Conservation (phyloP, 2,329 filamentous ascomycete species). For the Amphichorda felina region DNA sequence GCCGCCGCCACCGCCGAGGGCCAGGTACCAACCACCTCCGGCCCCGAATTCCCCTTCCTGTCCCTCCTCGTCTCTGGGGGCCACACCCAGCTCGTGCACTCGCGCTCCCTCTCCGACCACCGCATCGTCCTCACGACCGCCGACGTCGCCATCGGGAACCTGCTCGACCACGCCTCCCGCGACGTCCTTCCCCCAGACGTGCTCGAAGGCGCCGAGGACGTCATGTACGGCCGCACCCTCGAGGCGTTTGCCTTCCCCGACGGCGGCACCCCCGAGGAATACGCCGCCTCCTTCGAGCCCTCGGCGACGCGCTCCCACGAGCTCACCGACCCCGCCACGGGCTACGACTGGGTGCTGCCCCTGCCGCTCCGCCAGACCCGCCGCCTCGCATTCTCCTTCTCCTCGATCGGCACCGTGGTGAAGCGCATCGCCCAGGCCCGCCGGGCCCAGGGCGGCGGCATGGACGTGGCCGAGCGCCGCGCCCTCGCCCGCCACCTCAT, state of each 20-base stretch:
- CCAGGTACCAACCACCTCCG: neutral
- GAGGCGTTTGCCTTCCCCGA: slow-evolving; percentile 66
- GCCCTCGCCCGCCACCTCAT: slow-evolving; percentile 63
- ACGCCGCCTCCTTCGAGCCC: slow-evolving; percentile 37
- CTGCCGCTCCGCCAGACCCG: slow-evolving; percentile 51
- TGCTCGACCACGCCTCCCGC: slow-evolving; percentile 78
- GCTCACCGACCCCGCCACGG: slow-evolving; percentile 16
- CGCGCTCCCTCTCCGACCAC: slow-evolving; percentile 56
- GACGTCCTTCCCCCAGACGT: slow-evolving; percentile 54
- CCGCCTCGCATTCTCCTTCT: slow-evolving; percentile 61
- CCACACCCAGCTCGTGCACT: slow-evolving; percentile 78
- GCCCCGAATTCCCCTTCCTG: slow-evolving; percentile 68
- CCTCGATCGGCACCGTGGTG: slow-evolving; percentile 47
- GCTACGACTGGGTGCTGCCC: slow-evolving; percentile 50
- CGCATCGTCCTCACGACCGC: slow-evolving; percentile 57
- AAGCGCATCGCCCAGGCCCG: slow-evolving; percentile 27
- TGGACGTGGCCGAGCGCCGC: slow-evolving; percentile 49
- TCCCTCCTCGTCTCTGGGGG: slow-evolving; percentile 86
- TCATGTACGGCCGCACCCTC: slow-evolving; percentile 72
- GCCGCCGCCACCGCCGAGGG: slow-evolving; percentile 1
- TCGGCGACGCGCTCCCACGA: slow-evolving; percentile 16
- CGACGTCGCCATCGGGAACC: slow-evolving; percentile 85
- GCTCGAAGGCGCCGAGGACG: slow-evolving; percentile 41
- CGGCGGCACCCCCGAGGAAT: slow-evolving; percentile 14
- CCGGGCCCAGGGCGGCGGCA: slow-evolving; percentile 49